Percentiles rank a stretch among this genome's conserved stretches.
phyloP scores from a whole-genome alignment of 2,329 filamentous ascomycete genomes.

The Trichoderma koningii region DNA sequence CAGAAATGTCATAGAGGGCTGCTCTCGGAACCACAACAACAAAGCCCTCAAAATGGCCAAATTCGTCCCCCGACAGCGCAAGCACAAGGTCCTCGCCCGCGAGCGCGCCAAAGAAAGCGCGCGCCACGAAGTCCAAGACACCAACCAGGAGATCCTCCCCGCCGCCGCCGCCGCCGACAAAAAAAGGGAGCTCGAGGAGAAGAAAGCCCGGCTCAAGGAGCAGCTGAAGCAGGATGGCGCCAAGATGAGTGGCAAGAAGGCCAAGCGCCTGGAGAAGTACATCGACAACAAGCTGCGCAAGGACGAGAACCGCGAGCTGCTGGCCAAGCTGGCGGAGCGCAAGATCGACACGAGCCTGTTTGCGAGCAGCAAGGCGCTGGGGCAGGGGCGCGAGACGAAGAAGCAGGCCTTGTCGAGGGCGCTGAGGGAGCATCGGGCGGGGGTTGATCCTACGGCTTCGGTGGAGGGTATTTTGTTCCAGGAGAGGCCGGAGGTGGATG shows the following conservation, averaged over 20 bases:
- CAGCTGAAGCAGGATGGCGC: constrained; percentile 53
- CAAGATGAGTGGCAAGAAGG: constrained; percentile 65
- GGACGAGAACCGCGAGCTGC: constrained; percentile 82
- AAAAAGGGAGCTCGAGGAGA: constrained; percentile 57
- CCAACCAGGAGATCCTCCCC: constrained; percentile 42
- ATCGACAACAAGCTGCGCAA: constrained; percentile 90
- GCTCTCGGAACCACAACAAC: no score
- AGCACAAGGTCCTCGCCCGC: constrained; percentile 69
- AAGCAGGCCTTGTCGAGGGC: constrained; percentile 66
- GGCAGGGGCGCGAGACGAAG: constrained; percentile 71
- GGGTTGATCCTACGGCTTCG: constrained; percentile 58
- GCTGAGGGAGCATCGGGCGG: constrained; percentile 65
- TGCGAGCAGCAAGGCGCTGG: constrained; percentile 74
- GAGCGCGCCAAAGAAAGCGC: constrained; percentile 52
- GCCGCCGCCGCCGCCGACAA: constrained; percentile 25
- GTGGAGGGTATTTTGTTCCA: constrained; percentile 58
- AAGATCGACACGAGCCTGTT: constrained; percentile 83
- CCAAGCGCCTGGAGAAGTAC: constrained; percentile 68
- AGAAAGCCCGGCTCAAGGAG: constrained; percentile 57
- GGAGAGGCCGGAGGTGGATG: constrained; percentile 36
- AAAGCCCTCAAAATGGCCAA: constrained; percentile 48
- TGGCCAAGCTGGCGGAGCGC: constrained; percentile 77
- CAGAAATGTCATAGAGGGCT: constrained; percentile 26
- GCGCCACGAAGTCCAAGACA: constrained; percentile 44
- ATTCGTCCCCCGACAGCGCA: constrained; percentile 66